Percentiles rank a stretch among this genome's conserved stretches.
Conservation (phyloP, 2,329 filamentous ascomycete species). For the Neurospora sp. region DNA sequence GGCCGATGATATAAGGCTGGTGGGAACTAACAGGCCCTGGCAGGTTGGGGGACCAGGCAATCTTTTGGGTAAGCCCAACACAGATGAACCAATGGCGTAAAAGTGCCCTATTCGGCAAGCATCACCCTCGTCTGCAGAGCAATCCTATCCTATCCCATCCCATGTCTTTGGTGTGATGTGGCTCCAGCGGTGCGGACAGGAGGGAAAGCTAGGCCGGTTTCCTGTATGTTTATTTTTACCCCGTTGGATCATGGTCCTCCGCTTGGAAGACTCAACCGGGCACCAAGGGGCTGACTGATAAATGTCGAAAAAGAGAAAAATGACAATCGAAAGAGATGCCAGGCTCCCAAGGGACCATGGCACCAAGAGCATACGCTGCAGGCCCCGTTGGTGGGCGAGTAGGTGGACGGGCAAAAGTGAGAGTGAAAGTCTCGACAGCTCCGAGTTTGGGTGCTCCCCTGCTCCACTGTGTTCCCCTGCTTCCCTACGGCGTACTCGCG, state of each 20-base stretch:
- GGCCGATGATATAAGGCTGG: constrained; percentile 16
- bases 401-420: constrained; percentile 3
- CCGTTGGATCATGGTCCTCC: not conserved
- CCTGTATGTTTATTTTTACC: not conserved
- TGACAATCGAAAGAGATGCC: not conserved
- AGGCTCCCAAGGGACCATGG: constrained; percentile 4
- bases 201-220: not conserved
- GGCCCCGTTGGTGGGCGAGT: not conserved
- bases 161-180: not conserved
- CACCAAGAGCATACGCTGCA: not conserved
- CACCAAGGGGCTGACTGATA: not conserved
- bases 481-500: constrained; percentile 2
- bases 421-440: constrained; percentile 4
- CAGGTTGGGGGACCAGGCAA: constrained; percentile 2
- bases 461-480: constrained; percentile 13
- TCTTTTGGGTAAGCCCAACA: not conserved
- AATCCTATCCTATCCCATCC: not conserved
- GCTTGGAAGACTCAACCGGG: not conserved
- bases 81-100: constrained; percentile 13
- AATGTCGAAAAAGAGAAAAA: not conserved
- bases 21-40: constrained; percentile 3
- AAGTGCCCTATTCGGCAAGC: constrained; percentile 11
- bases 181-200: not conserved
- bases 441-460: not conserved
- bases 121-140: not conserved